Evolutionary conservation across 2,329 filamentous ascomycete genomes (phyloP), one percentile per base, ranked within the genome.

Genomic region (Penicillium freii): DNA sequence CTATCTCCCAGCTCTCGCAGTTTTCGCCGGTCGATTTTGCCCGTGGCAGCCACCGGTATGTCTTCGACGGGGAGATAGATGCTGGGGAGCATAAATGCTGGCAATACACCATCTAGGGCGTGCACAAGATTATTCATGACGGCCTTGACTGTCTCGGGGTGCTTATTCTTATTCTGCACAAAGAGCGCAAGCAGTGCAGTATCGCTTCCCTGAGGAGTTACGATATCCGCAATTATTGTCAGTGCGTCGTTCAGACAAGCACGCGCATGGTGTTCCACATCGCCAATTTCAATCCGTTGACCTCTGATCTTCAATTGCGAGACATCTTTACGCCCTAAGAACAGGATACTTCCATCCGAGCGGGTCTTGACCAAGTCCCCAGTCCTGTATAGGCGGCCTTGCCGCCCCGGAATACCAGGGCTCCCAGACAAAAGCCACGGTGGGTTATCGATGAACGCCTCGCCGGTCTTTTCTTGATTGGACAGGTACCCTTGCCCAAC

Each of bases 271-370:
- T 47, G 45, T 29, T 47, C 45, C 4, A 47, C 45, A 23, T 47
- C 45, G 8, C 45, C 45, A 11, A 47, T 47, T 5, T 47, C 45
- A 17, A 47, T 33, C 13, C 45, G 19, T 17, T 47, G 45, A 17
- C 45, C 45, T 47, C 45, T 47, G 15, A 47, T 33, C 29, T 47
- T 47, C n/a, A 47, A 34, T 33, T 47, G 45, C 15, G 45, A 47
- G 19, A 47, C 19, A 34, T 47, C 19, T 1, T 47, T 47, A 19
- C 45, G 45, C 7, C 45, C 45, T 23, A 47, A 15, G 3, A 47
- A 47, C 7, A 47, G 11, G 11, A 47, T 11, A 5, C 19, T 25
- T 33, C 45, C 29, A 33, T 47, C 45, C 1, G 29, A 23, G 4
- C 45, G 45, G 6, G 29, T 23, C 13, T 47, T 47, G 19, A 47